phyloP scores from a whole-genome alignment of 2,329 filamentous ascomycete genomes.

The Graphium sp. region DNA sequence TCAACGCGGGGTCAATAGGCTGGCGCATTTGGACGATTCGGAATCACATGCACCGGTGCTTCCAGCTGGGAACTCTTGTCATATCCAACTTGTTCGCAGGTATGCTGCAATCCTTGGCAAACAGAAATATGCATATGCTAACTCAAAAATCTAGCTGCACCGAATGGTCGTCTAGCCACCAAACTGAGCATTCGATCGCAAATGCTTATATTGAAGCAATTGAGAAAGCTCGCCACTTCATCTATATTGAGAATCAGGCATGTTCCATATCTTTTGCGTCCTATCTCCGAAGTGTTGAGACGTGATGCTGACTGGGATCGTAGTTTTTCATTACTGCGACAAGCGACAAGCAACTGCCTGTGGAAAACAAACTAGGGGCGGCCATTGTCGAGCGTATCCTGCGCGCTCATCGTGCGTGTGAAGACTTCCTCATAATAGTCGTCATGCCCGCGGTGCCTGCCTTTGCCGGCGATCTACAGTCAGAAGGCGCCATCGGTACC shows the following conservation, averaged over 20 bases:
- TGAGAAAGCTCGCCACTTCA: conserved; percentile 48
- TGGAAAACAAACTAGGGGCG: conserved; percentile 62
- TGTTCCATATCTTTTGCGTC: not conserved
- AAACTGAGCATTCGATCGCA: conserved; percentile 59
- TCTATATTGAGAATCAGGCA: conserved; percentile 65
- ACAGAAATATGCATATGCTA: not conserved
- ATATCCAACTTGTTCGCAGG: conserved; percentile 35
- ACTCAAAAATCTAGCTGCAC: conserved; percentile 18
- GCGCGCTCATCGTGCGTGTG: conserved; percentile 45
- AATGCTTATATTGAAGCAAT: conserved; percentile 70
- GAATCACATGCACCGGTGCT: not conserved
- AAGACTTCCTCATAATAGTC: conserved; percentile 60
- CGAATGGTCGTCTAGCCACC: conserved; percentile 33
- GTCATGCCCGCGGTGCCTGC: conserved; percentile 67
- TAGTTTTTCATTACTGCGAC: conserved; percentile 81
- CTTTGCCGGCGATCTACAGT: conserved; percentile 65
- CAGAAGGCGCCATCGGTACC: conserved; percentile 57
- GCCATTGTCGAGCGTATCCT: conserved; percentile 66
- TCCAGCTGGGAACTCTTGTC: not conserved
- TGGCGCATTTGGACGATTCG: conserved; percentile 1
- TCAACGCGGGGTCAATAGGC: conserved; percentile 2
- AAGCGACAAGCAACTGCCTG: conserved; percentile 48
- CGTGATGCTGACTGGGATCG: not conserved
- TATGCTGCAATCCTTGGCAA: conserved; percentile 7
- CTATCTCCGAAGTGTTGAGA: not conserved